Percentiles rank a stretch among this genome's conserved stretches.
Conservation (phyloP, 768 basidiomycete species). For the Lactarius psammicola region DNA sequence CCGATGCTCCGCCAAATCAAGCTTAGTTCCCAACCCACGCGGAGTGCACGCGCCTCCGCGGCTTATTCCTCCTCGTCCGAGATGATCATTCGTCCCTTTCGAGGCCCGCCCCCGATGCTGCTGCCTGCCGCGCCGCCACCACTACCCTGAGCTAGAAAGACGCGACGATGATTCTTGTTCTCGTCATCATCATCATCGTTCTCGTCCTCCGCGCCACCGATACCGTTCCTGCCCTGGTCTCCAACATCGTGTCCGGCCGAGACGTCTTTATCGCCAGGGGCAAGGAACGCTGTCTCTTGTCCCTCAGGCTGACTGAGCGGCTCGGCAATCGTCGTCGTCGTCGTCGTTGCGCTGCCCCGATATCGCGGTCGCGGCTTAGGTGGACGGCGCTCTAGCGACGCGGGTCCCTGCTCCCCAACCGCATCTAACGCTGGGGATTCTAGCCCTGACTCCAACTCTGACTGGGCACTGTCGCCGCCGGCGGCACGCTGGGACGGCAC, state of each 20-base stretch:
- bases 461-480: background rate
- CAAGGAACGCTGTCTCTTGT: background rate
- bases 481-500: background rate
- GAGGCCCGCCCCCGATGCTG: slow-evolving; percentile 22
- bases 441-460: slow-evolving; percentile 23
- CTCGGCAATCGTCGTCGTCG: background rate
- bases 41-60: slow-evolving; percentile 26
- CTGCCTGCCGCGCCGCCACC: slow-evolving; percentile 13
- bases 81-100: slow-evolving; percentile 37
- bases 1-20: background rate
- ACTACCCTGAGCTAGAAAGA: background rate
- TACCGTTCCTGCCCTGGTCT: background rate
- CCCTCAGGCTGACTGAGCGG: background rate
- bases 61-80: slow-evolving; percentile 42
- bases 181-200: background rate
- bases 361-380: slow-evolving; percentile 42
- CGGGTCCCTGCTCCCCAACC: slow-evolving; percentile 21
- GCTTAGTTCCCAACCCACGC: slow-evolving; percentile 11
- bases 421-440: slow-evolving; percentile 9
- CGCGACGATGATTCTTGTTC: background rate
- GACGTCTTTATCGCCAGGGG: background rate
- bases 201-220: background rate
- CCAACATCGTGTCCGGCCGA: background rate
- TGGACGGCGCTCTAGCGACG: slow-evolving; percentile 35
- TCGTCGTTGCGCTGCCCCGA: slow-evolving; percentile 6